Evolutionary conservation across 176 grass and related monocot species (phyloP), one percentile per base, ranked within the genome.

Genomic region (Oryza longistaminata): DNA sequence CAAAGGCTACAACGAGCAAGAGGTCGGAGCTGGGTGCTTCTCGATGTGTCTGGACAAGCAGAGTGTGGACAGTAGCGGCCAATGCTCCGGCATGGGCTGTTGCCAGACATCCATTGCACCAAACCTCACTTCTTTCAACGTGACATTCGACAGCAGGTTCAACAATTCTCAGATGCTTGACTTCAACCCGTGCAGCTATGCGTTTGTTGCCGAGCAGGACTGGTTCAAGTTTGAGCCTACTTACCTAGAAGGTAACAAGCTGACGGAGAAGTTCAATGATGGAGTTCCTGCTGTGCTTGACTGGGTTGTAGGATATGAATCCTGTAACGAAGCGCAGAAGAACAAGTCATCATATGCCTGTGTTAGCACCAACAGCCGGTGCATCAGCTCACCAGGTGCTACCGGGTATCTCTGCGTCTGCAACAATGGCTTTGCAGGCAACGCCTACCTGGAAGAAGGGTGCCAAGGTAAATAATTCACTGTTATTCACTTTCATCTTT

Each of bases 181-280:
- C n/a, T 88, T 84, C 76, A 80, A 88, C 3, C 81, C 61, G 9
- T 88, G 87, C 48, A 80, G 87, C 26, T 88, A 80, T 35, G 87
- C 4, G 0, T 35, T 35, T 0, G 34, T 35, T 35, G 34, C 34
- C 34, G 34, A 35, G 34, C 34, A 35, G 0, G 34, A 35, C 34
- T 35, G 34, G 34, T 35, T 35, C 34, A 35, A 0, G 34, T 35
- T 35, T 35, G 34, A 35, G 34, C 4, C 34, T 35, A 0, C 70
- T 14, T 84, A 89, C 33, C 81, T 89, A 0, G 67, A 89, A 62
- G 81, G 1, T 58, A 10, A 75, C 15, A 85, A 84, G 27, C 40
- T 89, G 0, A 80, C 21, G 16, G 81, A 84, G 0, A 85, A 62
- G 62, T 89, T 11, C 35, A 37, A 37, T 1, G 35, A 37, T 1